Conservation (phyloP, 257 asterid genomes). For the Ballota nigra region DNA sequence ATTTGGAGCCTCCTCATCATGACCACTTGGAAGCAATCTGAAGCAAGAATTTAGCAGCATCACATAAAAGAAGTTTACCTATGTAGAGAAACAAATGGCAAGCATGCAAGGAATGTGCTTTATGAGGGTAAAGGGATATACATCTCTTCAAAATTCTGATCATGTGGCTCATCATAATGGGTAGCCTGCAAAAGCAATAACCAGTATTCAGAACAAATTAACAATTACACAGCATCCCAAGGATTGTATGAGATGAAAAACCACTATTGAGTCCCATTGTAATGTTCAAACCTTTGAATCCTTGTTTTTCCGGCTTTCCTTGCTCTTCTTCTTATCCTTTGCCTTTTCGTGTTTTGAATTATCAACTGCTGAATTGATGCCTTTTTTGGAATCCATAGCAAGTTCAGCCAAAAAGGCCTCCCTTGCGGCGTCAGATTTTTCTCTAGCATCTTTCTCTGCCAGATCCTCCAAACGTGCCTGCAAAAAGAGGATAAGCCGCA, state of each 20-base stretch:
- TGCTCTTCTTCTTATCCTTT: conserved; percentile 80
- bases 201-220: conserved; percentile 23
- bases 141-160: conserved; percentile 62
- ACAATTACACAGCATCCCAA: conserved; percentile 11
- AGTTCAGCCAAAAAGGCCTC: conserved; percentile 97
- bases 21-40: conserved; percentile 59
- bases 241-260: conserved; percentile 13
- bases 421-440: conserved; percentile 95
- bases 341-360: conserved; percentile 63
- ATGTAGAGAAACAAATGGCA: conserved; percentile 16
- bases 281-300: conserved; percentile 71
- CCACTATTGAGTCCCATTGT: conserved; percentile 4
- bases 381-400: conserved; percentile 73
- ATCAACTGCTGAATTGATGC: conserved; percentile 50
- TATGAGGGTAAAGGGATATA: conserved; percentile 32
- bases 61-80: neutral
- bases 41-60: conserved; percentile 32
- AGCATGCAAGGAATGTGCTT: conserved; percentile 14
- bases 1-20: conserved; percentile 42
- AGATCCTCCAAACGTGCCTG: conserved; percentile 81
- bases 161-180: conserved; percentile 45
- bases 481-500: conserved; percentile 26
- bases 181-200: conserved; percentile 52
- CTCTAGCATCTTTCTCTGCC: conserved; percentile 95
- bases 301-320: conserved; percentile 66